Percentiles rank a stretch among this genome's conserved stretches.
Evolutionary conservation across 257 asterid genomes (phyloP).

Genomic region (Ballota nigra): DNA sequence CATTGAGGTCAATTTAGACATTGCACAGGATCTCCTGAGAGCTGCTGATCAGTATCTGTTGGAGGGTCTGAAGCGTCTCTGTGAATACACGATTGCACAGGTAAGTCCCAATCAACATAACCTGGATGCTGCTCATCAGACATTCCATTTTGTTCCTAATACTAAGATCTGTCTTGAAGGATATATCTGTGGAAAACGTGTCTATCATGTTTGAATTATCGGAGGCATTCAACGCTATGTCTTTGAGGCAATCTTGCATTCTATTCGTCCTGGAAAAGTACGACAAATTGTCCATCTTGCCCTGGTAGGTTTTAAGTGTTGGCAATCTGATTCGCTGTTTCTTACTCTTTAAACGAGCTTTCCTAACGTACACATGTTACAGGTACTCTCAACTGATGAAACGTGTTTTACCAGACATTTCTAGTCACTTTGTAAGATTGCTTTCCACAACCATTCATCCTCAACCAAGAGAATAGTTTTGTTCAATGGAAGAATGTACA

Average conservation of each 20-base stretch:
- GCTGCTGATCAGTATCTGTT: constrained; percentile 98
- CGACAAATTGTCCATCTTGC: constrained; percentile 56
- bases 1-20: constrained; percentile 69
- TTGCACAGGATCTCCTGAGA: constrained; percentile 88
- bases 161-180: constrained; percentile 42
- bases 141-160: constrained; percentile 24
- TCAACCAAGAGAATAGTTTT: constrained; percentile 34
- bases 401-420: constrained; percentile 72
- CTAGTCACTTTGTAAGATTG: constrained; percentile 66
- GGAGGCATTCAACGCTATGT: constrained; percentile 83
- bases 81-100: constrained; percentile 89
- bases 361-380: constrained; percentile 19
- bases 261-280: constrained; percentile 72
- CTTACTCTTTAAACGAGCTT: neutral
- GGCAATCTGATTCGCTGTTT: neutral
- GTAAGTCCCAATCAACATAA: constrained; percentile 33
- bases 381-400: constrained; percentile 76
- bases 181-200: constrained; percentile 74
- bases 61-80: constrained; percentile 94
- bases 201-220: constrained; percentile 92
- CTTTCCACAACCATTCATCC: constrained; percentile 43
- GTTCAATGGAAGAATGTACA: constrained; percentile 48
- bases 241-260: constrained; percentile 80
- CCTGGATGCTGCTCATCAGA: no score
- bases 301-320: constrained; percentile 51